Base-by-base conservation (phyloP, 768 basidiomycete species). In the Boletus insuetus region DNA sequence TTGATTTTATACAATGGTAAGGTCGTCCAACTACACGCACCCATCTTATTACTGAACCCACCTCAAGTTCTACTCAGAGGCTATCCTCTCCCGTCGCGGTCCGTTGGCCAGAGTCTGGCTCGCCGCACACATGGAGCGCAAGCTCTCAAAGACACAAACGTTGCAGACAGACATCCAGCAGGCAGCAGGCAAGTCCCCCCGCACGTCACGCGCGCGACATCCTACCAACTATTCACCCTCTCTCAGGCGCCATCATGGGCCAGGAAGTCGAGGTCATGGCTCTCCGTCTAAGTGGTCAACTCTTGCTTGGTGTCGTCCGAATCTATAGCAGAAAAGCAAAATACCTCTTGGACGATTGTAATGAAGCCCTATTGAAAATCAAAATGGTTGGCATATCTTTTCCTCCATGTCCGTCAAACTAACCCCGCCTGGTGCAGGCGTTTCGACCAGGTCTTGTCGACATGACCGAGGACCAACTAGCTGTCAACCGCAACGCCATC, bases 271-370 rank as follows among this genome's bases (percentile, higher is more conserved):
- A 92, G 68, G 73, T 91, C 44, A 95, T 98, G 86, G 94, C 96
- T 3, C 85, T 98, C 26, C 87, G 97, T 46, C 78, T 98, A n/a
- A 97, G 93, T 42, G 97, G 97, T 6, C 97, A 98, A 64, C 79
- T 99, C 45, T 82, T 99, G 51, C 83, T 99, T 41, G 97, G 97
- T 62, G 96, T 99, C 44, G 94, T 96, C 51, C 83, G 97, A 53
- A 98, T 99, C 66, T 99, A 99, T 73, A 94, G 93, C 65, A 81
- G 96, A 42, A 99, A 99, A 71, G 94, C 95, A 17, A 97, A 98
- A 68, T 99, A 99, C 72, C 81, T 99, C 4, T 75, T 98, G 58
- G 97, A 99, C 66, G 97, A 99, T 68, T 98, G 96, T 68, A 97
- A 97, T 57, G 97, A 99, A 70, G 94, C 96, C 0, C 75, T 98